Evolutionary conservation across 192 early-diverging fungal species (phyloP).

Genomic region (Coemansia sp.): DNA sequence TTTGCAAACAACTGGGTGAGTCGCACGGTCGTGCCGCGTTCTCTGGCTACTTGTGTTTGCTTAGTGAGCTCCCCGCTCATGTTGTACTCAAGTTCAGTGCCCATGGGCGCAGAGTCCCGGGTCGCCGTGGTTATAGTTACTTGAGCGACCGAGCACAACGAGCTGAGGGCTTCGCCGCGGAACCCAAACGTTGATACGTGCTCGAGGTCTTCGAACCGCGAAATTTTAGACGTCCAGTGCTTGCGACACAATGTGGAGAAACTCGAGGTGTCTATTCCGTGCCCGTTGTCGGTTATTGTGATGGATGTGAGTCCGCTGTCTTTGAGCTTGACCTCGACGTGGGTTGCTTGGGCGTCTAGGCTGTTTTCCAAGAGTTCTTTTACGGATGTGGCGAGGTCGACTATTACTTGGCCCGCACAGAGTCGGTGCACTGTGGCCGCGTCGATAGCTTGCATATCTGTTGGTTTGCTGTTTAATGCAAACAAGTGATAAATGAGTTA

Average conservation of each 20-base stretch:
- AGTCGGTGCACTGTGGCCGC: slow-evolving; percentile 67
- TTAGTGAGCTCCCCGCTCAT: slow-evolving; percentile 58
- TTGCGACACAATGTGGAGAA: slow-evolving; percentile 78
- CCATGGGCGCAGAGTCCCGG: slow-evolving; percentile 54
- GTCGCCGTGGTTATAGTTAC: slow-evolving; percentile 72
- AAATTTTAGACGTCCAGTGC: slow-evolving; percentile 86
- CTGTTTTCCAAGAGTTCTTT: slow-evolving; percentile 97
- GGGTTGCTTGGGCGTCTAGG: slow-evolving; percentile 82
- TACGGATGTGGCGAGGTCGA: slow-evolving; percentile 77
- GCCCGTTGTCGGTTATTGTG: slow-evolving; percentile 85
- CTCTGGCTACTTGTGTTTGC: slow-evolving; percentile 55
- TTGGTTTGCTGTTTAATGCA: not conserved
- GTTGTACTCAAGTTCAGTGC: slow-evolving; percentile 70
- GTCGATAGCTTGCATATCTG: not conserved
- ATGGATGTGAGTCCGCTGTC: slow-evolving; percentile 75
- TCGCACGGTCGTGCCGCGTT: slow-evolving; percentile 77
- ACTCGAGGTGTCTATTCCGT: slow-evolving; percentile 68
- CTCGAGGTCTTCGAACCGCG: slow-evolving; percentile 73
- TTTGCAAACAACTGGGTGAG: slow-evolving; percentile 75
- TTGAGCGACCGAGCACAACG: slow-evolving; percentile 67
- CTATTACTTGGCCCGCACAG: slow-evolving; percentile 87
- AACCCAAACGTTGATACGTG: slow-evolving; percentile 88
- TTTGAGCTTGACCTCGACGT: slow-evolving; percentile 80
- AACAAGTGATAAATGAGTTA: too few species aligned
- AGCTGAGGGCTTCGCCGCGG: slow-evolving; percentile 89